These are phyloP conservation scores for Leptographium wingfieldii DNA, from an alignment of 2,329 filamentous ascomycete genomes.

Conservation along the genomic window DNA sequence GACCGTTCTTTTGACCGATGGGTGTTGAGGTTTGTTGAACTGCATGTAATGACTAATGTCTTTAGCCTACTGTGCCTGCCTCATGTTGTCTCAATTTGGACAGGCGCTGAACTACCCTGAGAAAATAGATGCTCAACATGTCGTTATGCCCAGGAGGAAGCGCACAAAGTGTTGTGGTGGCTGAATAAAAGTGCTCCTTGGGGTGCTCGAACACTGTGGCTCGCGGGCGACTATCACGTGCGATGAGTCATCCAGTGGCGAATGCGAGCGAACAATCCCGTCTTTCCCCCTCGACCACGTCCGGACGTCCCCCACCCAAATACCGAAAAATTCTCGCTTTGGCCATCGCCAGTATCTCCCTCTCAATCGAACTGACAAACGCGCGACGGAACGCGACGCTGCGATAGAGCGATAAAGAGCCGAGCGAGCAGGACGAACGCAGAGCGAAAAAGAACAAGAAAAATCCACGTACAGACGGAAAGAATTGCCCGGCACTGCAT, in stretches of 20 bases:
- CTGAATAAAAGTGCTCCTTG: neutral
- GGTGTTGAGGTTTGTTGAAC: no score
- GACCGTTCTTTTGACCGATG: no score
- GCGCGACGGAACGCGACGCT: neutral
- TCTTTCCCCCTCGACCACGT: neutral
- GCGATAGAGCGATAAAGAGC: neutral
- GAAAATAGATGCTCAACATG: neutral
- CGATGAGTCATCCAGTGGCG: neutral
- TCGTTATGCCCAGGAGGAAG: neutral
- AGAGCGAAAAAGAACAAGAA: neutral
- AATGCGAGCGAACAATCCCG: neutral
- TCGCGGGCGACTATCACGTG: neutral
- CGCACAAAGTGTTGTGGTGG: neutral
- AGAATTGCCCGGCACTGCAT: no score
- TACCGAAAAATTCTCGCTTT: neutral
- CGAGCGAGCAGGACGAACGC: neutral
- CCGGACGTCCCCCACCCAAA: neutral
- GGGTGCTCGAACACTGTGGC: neutral
- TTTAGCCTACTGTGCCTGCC: no score
- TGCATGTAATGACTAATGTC: no score
- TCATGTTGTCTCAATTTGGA: neutral
- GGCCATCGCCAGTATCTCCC: neutral
- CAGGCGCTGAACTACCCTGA: neutral
- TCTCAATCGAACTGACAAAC: neutral
- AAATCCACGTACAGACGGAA: neutral